These are phyloP conservation scores for Yamadazyma pseudoaaseri DNA, from an alignment of 1,139 yeast species.

Conservation along the genomic window DNA sequence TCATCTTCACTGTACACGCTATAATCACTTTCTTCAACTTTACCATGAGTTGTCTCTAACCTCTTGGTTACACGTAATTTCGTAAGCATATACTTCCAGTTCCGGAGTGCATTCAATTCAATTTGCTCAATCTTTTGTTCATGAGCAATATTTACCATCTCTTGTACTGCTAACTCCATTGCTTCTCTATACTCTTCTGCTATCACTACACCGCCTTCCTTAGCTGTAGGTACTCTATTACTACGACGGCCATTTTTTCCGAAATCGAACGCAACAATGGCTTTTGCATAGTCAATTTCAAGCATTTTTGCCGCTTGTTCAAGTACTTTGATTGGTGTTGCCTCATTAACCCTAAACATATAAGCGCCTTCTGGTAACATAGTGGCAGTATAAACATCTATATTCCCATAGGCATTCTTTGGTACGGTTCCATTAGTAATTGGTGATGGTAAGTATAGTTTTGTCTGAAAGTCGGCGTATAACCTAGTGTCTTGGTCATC, in stretches of 20 bases:
- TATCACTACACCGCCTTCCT: slow-evolving; percentile 75
- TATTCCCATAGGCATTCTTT: slow-evolving; percentile 77
- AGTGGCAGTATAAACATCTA: slow-evolving; percentile 70
- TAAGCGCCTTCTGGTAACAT: slow-evolving; percentile 86
- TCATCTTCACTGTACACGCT: slow-evolving; percentile 14
- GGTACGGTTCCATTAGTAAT: slow-evolving; percentile 64
- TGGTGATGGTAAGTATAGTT: slow-evolving; percentile 64
- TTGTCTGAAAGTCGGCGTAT: slow-evolving; percentile 79
- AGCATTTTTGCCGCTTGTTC: slow-evolving; percentile 69
- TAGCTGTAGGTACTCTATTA: slow-evolving; percentile 54
- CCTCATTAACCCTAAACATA: slow-evolving; percentile 27
- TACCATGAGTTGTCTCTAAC: slow-evolving; percentile 59
- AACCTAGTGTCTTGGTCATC: slow-evolving; percentile 54
- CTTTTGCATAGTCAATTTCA: slow-evolving; percentile 79
- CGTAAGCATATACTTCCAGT: slow-evolving; percentile 73
- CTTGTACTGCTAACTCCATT: slow-evolving; percentile 52
- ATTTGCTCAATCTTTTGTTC: slow-evolving; percentile 46
- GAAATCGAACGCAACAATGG: slow-evolving; percentile 85
- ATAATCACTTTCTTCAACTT: no score
- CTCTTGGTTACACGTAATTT: slow-evolving; percentile 73
- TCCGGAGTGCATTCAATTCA: slow-evolving; percentile 53
- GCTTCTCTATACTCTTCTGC: slow-evolving; percentile 68
- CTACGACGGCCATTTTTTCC: slow-evolving; percentile 14
- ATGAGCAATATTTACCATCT: slow-evolving; percentile 54
- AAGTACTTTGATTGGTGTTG: slow-evolving; percentile 44